Base-by-base conservation (phyloP, 129 eudicot species). In the Centrapalus pauciflorus region DNA sequence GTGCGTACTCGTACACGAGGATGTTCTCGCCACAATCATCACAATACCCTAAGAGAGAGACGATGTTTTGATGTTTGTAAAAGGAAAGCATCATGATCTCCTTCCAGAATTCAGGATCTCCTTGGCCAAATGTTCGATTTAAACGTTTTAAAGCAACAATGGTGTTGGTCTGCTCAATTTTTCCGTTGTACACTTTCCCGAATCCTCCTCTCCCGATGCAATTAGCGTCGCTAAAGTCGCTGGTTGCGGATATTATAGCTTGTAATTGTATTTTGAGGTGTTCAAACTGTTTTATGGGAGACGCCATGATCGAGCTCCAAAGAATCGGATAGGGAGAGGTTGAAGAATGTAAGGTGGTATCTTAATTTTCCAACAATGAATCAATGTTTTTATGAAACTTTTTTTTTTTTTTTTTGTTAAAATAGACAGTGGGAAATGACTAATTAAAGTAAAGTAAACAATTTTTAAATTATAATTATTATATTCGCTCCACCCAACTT, bases 111-210 rank as follows among this genome's bases (percentile, higher is more conserved):
- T 78, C 79, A 10, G 20, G 28, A 34, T 61, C 61, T 27, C 82
- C 78, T 64, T 71, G 82, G 11, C 30, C 65, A 23, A 46, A 38
- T 3, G 5, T 26, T 11, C 41, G 23, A 32, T 79, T 28, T 55
- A 73, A 55, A 28, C 84, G 52, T 38, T 82, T 79, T 0, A 82
- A 13, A 21, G 87, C 81, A 9, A 79, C 74, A 27, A 51, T 48
- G 14, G 8, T 48, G 0, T 16, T 52, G 40, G 57, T 71, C 4
- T 64, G 56, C 41, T 25, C 35, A 25, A 74, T 60, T 11, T 59
- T 19, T 11, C 79, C 83, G 33, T 73, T 79, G 26, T 79, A 79
- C 7, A 79, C 80, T 21, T 20, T 76, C 16, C 75, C 78, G 9
- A 70, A 80, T 1, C 81, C 85, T 3, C 85, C 81, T 3, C 19